Conservation (phyloP, 2,329 filamentous ascomycete species). For the Lachnellula hyalina region DNA sequence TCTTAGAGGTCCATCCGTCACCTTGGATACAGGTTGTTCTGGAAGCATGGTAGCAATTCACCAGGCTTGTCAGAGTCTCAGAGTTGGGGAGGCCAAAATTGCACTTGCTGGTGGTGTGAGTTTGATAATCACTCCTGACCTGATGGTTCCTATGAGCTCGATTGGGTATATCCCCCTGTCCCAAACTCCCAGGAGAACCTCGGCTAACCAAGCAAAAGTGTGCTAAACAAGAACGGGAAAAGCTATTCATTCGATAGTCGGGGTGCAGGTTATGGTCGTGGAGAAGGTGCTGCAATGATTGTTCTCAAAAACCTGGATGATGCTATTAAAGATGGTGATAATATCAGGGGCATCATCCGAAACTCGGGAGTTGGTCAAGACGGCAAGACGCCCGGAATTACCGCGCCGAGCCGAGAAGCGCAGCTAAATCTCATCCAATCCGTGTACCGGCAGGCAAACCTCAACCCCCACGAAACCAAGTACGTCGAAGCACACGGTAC, state of each 20-base stretch:
- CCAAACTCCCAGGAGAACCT: background rate
- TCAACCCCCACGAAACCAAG: constrained; percentile 18
- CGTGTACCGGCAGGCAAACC: constrained; percentile 39
- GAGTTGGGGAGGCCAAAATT: constrained; percentile 29
- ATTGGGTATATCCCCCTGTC: background rate
- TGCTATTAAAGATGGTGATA: constrained; percentile 53
- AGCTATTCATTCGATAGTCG: constrained; percentile 8
- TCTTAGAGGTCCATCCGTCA: constrained; percentile 33
- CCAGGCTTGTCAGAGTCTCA: constrained; percentile 45
- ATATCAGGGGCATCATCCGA: constrained; percentile 50
- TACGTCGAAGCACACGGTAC: constrained; percentile 5
- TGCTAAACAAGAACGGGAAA: constrained; percentile 1
- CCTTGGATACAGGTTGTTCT: constrained; percentile 50
- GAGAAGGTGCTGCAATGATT: constrained; percentile 31
- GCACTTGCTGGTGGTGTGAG: constrained; percentile 19
- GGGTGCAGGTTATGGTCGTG: constrained; percentile 37
- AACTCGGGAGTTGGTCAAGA: constrained; percentile 47
- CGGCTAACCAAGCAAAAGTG: background rate
- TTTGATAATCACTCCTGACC: constrained; percentile 9
- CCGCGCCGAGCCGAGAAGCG: constrained; percentile 43
- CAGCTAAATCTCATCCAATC: constrained; percentile 36
- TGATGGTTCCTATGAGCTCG: background rate
- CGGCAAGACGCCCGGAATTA: constrained; percentile 52
- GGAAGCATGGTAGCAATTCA: constrained; percentile 49
- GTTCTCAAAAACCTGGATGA: constrained; percentile 36